These are phyloP conservation scores for Ilyonectria destructans DNA, from an alignment of 2,329 filamentous ascomycete genomes.

Conservation along the genomic window DNA sequence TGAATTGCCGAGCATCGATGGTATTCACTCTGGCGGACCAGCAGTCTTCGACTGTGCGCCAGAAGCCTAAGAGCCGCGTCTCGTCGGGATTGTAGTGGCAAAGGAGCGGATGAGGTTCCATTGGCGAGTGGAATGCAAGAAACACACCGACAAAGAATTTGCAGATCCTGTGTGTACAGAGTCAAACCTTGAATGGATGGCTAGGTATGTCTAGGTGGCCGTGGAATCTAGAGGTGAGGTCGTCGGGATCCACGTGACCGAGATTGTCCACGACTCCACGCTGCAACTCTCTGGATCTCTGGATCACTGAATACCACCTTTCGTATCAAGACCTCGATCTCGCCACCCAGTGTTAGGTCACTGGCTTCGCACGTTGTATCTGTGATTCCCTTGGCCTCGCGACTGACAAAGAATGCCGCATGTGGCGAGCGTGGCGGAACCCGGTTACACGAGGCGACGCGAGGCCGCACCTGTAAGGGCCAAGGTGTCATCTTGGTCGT, in stretches of 20 bases:
- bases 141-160: neutral
- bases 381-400: slow-evolving; percentile 8
- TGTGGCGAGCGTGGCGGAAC: slow-evolving; percentile 38
- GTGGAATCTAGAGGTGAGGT: neutral
- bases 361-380: neutral
- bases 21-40: neutral
- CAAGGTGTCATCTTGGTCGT: slow-evolving; percentile 21
- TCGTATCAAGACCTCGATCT: neutral
- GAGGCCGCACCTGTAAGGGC: slow-evolving; percentile 31
- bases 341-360: neutral
- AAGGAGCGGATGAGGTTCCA: neutral
- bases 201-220: neutral
- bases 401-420: slow-evolving; percentile 22
- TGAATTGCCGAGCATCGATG: slow-evolving; percentile 17
- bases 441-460: slow-evolving; percentile 37
- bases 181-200: neutral
- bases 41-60: neutral
- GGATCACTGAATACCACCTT: neutral
- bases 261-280: neutral
- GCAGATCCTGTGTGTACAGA: neutral
- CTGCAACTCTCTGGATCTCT: neutral
- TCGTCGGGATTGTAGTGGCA: neutral
- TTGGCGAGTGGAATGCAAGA: no score
- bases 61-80: neutral
- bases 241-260: neutral